Evolutionary conservation across 192 early-diverging fungal genomes (phyloP), one percentile per base, ranked within the genome.

Genomic region (Coemansia furcata): DNA sequence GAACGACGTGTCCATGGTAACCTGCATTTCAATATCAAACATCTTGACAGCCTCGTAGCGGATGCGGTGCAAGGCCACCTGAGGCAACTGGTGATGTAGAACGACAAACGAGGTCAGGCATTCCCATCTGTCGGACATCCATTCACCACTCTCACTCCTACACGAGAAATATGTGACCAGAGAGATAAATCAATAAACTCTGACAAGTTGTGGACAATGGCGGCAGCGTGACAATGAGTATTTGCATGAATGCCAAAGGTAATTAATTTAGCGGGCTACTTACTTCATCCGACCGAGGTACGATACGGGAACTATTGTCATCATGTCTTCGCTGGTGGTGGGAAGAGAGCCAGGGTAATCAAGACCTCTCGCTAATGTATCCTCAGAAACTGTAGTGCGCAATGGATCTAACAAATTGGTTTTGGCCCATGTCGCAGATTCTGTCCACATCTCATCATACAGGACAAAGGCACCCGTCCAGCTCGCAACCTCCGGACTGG

Each of bases 21-120:
- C 78, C 4, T 72, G 73, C 63, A 80, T 74, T 52, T 80, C 78
- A 68, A 80, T 80, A 42, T 69, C 78, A 66, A 80, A 80, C 63
- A 80, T 74, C 19, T 52, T 33, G 37, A 80, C 62, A 0, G 72
- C 73, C 37, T 75, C 69, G 39, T 80, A 80, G 50, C 78, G 78
- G 29, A 80, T 80, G 23, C 73, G 78, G 29, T 80, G 78, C 38
- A 74, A 32, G 8, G 78, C 78, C 12, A 65, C 70, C 59, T 80
- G 78, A n/a, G 69, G 78, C 50, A 80, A 54, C 60, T 80, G 65
- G 60, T 69, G 59, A 35, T 75, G 73, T n/a, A 75, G 61, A 12
- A 75, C 78, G 26, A 75, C 65, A 67, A 75, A 80, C 21, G 78
- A 75, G 1, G 78, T 80, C 69, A 80, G 62, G 23, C 69, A 72